Evolutionary conservation across 1,284 basidiomycete species (phyloP), one percentile per base, ranked within the genome.

Genomic region (Omphalotus olearius): DNA sequence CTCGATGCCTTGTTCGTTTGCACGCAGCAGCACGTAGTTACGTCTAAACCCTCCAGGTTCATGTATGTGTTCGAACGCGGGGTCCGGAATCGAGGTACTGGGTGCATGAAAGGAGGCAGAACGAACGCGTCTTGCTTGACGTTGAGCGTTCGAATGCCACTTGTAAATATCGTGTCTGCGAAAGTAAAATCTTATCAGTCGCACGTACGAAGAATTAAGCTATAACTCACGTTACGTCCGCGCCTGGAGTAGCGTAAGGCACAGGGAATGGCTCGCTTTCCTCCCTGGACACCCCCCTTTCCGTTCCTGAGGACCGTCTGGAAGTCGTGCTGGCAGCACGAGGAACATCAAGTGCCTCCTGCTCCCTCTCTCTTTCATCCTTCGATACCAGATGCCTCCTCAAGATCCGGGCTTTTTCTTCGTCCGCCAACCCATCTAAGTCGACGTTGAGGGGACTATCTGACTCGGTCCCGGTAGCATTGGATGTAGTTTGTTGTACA

Each of bases 1-100:
- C 43, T 82, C 80, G 18, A 69, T 65, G 5, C 83, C 84, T 54
- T 86, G 80, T 48, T 86, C 84, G 50, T 78, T 79, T 1, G 88
- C 85, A 33, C 80, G 82, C 50, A 88, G 68, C 39, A 86, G 67
- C 6, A 97, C 73, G 64, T 93, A 96, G 64, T 95, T 92, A 47
- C 93, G 76, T 55, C 93, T 78, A 71, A 98, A 96, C 0, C 94
- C 94, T 56, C 93, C 93, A 0, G 94, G 94, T 64, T 95, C 91
- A 58, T 91, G 91, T 55, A 97, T 93, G 59, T 94, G 91, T 59
- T 91, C 84, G 48, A 94, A 86, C 0, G 79, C 84, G n/a, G 91
- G 88, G 68, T 85, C 69, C 49, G 73, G 68, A 41, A 79, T 69
- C 20, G 67, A 64, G 7, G 75, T 69, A 43, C 62, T 64, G 42